Conservation (phyloP, 208 protist species). For the Trichomonas vaginalis region DNA sequence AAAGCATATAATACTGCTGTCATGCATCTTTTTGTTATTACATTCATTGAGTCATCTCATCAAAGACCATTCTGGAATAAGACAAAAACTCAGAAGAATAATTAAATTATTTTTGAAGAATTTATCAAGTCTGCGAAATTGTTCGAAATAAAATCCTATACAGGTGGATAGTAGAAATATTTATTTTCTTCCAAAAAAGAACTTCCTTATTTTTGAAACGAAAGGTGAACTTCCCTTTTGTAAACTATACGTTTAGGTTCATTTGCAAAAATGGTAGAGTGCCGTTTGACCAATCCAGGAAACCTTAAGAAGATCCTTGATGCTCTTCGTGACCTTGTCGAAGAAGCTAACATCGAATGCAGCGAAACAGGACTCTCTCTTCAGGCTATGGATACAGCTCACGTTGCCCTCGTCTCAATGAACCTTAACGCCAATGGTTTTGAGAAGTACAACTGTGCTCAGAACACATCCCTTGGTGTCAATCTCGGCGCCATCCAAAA, state of each 20-base stretch:
- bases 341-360: conserved; percentile 11
- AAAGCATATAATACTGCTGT: too few relatives aligned
- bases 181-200: too few relatives aligned
- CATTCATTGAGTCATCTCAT: too few relatives aligned
- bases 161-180: too few relatives aligned
- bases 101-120: too few relatives aligned
- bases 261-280: not conserved
- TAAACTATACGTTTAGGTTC: not conserved
- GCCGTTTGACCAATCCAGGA: not conserved
- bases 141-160: too few relatives aligned
- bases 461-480: not conserved
- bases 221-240: not conserved
- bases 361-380: not conserved
- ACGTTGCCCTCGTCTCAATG: not conserved
- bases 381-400: not conserved
- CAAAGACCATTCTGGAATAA: too few relatives aligned
- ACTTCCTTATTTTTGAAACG: too few relatives aligned
- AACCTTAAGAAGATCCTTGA: not conserved
- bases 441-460: not conserved
- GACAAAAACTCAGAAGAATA: too few relatives aligned
- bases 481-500: not conserved
- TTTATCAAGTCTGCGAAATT: too few relatives aligned
- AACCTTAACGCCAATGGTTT: not conserved
- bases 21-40: too few relatives aligned
- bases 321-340: not conserved